Base-by-base conservation (phyloP, 2,329 filamentous ascomycete species). In the Botrytis byssoidea region DNA sequence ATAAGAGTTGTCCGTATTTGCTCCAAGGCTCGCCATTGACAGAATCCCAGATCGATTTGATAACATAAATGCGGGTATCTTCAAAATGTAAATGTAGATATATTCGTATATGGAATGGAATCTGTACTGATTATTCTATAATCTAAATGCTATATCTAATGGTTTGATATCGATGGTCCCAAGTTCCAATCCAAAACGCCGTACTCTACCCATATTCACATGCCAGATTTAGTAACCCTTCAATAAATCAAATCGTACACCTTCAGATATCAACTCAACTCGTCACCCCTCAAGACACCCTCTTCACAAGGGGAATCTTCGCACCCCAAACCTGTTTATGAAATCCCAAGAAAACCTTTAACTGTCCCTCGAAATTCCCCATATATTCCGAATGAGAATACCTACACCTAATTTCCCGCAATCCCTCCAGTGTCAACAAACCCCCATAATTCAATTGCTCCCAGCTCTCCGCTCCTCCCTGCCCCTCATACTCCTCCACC, bases 341-440 rank as follows among this genome's bases (percentile, higher is more conserved):
- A 29, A 72, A 59, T 0, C 48, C 61, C 63, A 72, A 59, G 32
- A 72, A 72, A 10, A 9, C 48, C 32, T 3, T 25, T 16, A 72
- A 60, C 37, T 72, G 70, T 10, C 68, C 70, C 48, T 72, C 70
- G 37, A 72, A 72, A 37, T 68, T 68, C 1, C 70, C 70, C 70
- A 67, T 42, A 60, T 68, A 68, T 29, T 72, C 70, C 48, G 9
- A 6, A 40, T 72, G 70, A 37, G 37, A 14, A 68, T 72, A 72
- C 12, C 35, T 22, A 59, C 70, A 72, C 48, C 48, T 37, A 2
- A 72, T 46, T 37, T 59, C 61, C 9, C 14, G 5, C 48, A 72
- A 37, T 5, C 9, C 22, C 8, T 29, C 37, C 18, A 72, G 37
- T 25, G 48, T 59, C 14, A 72, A 20, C 42, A 67, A 59, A 1